Base-by-base conservation (phyloP, 495 filamentous ascomycete species). In the Penicillium angulare region DNA sequence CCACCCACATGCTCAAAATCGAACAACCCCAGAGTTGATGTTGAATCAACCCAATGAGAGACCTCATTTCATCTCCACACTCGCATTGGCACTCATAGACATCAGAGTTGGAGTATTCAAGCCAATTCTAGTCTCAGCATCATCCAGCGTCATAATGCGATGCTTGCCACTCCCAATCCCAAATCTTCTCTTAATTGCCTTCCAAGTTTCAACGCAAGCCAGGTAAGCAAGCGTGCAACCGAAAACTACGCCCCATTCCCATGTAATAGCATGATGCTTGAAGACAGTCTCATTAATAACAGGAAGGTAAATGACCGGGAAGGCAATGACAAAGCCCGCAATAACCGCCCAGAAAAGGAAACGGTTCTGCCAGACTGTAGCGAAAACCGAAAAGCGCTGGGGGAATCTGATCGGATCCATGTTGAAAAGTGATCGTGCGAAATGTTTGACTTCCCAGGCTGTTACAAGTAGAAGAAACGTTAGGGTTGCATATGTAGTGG, bases 261-360 rank as follows among this genome's bases (percentile, higher is more conserved):
- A 89, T 47, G 59, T 77, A 41, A 91, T 89, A 17, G 73, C 70
- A n/a, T 69, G 76, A 61, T 91, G 87, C 65, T 88, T 89, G 77
- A 91, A 90, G 3, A 91, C 86, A 7, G 74, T 61, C 2, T 62
- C 72, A 65, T 89, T 90, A 21, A 91, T 65, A 13, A 73, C 77
- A 0, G 87, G 87, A 26, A 91, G 85, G 57, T 90, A 89, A 0
- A 90, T 79, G 4, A 84, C 79, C 0, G 86, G 86, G 57, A 90
- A 90, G 4, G 88, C 80, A 54, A 80, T 79, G 16, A 87, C 32
- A 35, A 81, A 82, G 7, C 86, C 87, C 21, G 85, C 73, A 29
- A 85, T 68, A 16, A 90, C 83, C 31, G 85, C 77, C 78, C 77
- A 89, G 74, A 90, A 89, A 20, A 91, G 72, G 62, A 91, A 89